Evolutionary conservation across 2,329 filamentous ascomycete genomes (phyloP).

Genomic region (Alternaria dauci): DNA sequence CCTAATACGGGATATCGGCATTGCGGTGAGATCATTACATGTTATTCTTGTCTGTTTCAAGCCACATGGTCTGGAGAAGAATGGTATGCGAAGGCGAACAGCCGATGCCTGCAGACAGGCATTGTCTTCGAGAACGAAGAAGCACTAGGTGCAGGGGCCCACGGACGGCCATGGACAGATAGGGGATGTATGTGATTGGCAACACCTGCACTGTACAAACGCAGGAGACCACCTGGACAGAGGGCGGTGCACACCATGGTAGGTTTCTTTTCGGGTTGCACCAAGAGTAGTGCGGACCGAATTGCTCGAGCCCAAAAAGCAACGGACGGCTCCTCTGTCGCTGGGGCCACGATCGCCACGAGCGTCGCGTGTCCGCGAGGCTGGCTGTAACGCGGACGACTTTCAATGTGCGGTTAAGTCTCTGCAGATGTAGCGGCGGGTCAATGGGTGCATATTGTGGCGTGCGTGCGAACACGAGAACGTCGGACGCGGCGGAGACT

Average conservation of each 20-base stretch:
- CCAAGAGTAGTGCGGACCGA: neutral
- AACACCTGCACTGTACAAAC: neutral
- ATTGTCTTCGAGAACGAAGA: slow-evolving; percentile 20
- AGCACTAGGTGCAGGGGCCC: slow-evolving; percentile 16
- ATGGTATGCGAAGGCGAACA: slow-evolving; percentile 18
- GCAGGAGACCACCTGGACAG: neutral
- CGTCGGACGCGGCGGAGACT: slow-evolving; percentile 9
- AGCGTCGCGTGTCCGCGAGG: slow-evolving; percentile 7
- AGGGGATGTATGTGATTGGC: slow-evolving; percentile 3
- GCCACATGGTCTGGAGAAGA: slow-evolving; percentile 18
- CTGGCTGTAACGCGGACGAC: slow-evolving; percentile 6
- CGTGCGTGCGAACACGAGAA: slow-evolving; percentile 15
- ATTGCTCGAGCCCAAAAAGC: slow-evolving; percentile 11
- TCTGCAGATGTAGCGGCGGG: slow-evolving; percentile 1
- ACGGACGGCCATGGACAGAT: slow-evolving; percentile 2
- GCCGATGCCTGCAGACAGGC: slow-evolving; percentile 27
- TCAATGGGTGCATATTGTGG: slow-evolving; percentile 27
- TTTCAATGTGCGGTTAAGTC: slow-evolving; percentile 3
- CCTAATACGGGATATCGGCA: slow-evolving; percentile 5
- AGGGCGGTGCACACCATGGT: neutral
- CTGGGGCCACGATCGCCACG: neutral
- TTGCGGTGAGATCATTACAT: slow-evolving; percentile 23
- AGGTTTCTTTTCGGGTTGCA: slow-evolving; percentile 9
- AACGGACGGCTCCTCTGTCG: slow-evolving; percentile 1
- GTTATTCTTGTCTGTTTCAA: slow-evolving; percentile 14